Evolutionary conservation across 2,329 filamentous ascomycete species (phyloP).

Genomic region (Nemania sp.): DNA sequence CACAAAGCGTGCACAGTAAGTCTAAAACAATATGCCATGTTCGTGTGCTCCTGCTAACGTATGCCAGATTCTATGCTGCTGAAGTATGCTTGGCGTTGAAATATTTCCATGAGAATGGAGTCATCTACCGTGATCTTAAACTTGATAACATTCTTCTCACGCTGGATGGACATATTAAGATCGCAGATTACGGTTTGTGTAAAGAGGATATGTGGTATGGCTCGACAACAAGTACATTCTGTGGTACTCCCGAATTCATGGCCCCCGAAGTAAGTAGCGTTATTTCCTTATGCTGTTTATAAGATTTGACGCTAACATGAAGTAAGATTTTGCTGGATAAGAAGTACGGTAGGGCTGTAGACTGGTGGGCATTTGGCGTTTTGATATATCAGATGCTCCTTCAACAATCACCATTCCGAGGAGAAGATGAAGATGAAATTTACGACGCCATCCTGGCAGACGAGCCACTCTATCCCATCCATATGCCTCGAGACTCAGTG

Average conservation of each 20-base stretch:
- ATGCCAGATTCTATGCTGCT: constrained; percentile 86
- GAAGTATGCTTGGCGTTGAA: constrained; percentile 97
- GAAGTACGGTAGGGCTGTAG: constrained; percentile 96
- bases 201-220: constrained; percentile 99
- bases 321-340: constrained; percentile 92
- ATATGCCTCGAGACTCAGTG: constrained; percentile 98
- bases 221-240: constrained; percentile 96
- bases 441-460: constrained; percentile 98
- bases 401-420: constrained; percentile 97
- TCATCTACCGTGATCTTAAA: constrained; percentile 98
- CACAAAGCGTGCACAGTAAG: constrained; percentile 93
- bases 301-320: constrained; percentile 48
- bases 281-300: background rate
- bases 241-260: constrained; percentile 99
- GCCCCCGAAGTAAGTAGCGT: constrained; percentile 81
- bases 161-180: constrained; percentile 97
- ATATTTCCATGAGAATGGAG: constrained; percentile 99
- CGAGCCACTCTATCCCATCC: constrained; percentile 96
- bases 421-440: constrained; percentile 98
- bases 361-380: constrained; percentile 99
- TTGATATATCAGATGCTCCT: constrained; percentile 99
- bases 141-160: constrained; percentile 92
- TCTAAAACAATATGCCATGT: constrained; percentile 42
- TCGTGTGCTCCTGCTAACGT: constrained; percentile 34
- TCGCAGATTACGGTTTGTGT: constrained; percentile 97